phyloP scores from a whole-genome alignment of 2,329 filamentous ascomycete species.

The Colletotrichum tamarilloi region DNA sequence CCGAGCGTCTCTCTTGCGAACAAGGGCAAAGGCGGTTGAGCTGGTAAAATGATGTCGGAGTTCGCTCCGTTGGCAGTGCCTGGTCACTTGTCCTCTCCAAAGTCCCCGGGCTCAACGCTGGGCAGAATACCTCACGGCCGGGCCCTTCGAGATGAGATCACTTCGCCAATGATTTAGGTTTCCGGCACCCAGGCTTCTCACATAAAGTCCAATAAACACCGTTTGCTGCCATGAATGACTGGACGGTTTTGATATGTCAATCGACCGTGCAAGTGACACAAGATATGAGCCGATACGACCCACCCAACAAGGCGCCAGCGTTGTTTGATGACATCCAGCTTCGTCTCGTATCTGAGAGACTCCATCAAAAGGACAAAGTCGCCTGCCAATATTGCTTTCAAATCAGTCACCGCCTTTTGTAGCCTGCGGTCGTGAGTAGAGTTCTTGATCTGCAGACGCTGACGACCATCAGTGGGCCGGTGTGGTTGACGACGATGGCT shows the following conservation, averaged over 20 bases:
- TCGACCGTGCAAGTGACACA: background rate
- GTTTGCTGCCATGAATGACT: background rate
- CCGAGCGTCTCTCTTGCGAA: background rate
- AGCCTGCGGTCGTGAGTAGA: background rate
- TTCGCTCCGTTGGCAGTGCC: background rate
- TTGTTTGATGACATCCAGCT: background rate
- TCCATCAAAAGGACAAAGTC: background rate
- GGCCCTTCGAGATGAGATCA: background rate
- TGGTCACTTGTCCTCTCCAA: background rate
- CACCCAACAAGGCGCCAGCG: background rate
- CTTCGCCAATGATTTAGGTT: background rate
- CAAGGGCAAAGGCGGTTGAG: background rate
- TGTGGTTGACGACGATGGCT: background rate
- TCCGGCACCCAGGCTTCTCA: background rate
- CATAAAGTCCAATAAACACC: background rate
- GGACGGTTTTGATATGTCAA: background rate
- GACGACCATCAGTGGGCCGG: slow-evolving; percentile 2
- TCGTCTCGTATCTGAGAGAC: background rate
- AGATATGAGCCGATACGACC: background rate
- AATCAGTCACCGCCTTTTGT: slow-evolving; percentile 31
- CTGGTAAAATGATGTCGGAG: background rate
- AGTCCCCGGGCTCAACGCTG: background rate
- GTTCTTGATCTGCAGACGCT: slow-evolving; percentile 17
- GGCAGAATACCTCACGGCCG: background rate
- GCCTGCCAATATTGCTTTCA: background rate